These are phyloP conservation scores for Suillus paluster DNA, from an alignment of 768 basidiomycete species.

Conservation along the genomic window DNA sequence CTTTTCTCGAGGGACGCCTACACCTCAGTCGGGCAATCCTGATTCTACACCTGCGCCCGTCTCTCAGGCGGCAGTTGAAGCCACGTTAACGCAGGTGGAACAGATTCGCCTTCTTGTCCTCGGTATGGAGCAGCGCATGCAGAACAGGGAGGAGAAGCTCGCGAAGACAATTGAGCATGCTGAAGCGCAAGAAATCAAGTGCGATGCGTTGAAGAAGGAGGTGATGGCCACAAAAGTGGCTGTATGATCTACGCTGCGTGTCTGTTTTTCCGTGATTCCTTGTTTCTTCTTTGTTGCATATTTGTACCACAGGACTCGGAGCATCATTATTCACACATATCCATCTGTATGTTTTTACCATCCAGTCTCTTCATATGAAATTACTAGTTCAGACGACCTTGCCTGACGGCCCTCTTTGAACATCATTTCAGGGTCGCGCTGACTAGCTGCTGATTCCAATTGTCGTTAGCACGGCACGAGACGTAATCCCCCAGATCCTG, in stretches of 20 bases:
- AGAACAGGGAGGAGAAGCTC: constrained; percentile 64
- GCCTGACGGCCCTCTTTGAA: background rate
- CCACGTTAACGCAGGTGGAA: constrained; percentile 64
- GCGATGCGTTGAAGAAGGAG: constrained; percentile 53
- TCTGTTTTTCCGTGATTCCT: background rate
- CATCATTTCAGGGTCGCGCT: background rate
- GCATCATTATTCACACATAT: constrained; percentile 2
- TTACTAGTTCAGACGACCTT: background rate
- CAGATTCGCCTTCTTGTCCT: constrained; percentile 69
- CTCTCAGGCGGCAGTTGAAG: constrained; percentile 37
- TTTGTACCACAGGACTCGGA: constrained; percentile 3
- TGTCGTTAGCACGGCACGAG: background rate
- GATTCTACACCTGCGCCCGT: constrained; percentile 22
- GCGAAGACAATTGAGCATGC: constrained; percentile 63
- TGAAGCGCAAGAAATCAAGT: constrained; percentile 58
- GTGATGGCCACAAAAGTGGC: constrained; percentile 27
- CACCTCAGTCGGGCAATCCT: constrained; percentile 6
- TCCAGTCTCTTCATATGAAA: background rate
- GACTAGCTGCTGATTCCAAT: background rate
- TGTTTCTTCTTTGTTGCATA: background rate
- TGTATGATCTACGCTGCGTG: constrained; percentile 15
- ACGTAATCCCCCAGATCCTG: background rate
- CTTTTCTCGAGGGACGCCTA: constrained; percentile 26
- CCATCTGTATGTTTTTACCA: constrained; percentile 8
- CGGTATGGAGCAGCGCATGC: constrained; percentile 77